These are phyloP conservation scores for Salix koriyanagi DNA, from an alignment of 345 rosid genomes.

Conservation along the genomic window DNA sequence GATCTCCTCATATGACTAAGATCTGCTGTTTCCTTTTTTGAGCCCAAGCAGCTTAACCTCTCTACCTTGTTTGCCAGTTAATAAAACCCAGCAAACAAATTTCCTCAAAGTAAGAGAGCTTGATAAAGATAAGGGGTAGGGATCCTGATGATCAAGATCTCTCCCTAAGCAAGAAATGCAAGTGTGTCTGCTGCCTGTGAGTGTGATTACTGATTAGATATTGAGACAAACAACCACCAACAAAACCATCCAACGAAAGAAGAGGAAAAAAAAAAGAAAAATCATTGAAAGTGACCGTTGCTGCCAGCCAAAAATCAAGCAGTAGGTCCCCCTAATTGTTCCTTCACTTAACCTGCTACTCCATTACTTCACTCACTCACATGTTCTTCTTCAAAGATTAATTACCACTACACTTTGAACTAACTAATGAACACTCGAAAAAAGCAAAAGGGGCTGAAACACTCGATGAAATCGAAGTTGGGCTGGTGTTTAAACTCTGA, in stretches of 20 bases:
- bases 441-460: slow-evolving; percentile 6
- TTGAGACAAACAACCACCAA: slow-evolving; percentile 41
- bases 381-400: slow-evolving; percentile 8
- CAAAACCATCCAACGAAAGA: slow-evolving; percentile 31
- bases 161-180: slow-evolving; percentile 31
- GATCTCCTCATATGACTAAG: slow-evolving; percentile 83
- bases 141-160: slow-evolving; percentile 35
- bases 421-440: slow-evolving; percentile 18
- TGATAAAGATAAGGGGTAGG: slow-evolving; percentile 17
- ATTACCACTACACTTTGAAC: slow-evolving; percentile 2
- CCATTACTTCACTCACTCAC: slow-evolving; percentile 12
- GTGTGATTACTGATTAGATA: slow-evolving; percentile 48
- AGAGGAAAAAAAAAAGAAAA: slow-evolving; percentile 10
- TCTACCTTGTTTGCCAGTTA: background rate
- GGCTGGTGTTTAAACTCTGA: slow-evolving; percentile 17
- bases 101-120: slow-evolving; percentile 15
- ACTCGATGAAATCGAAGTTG: slow-evolving; percentile 37
- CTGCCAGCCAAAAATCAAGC: slow-evolving; percentile 70
- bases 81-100: slow-evolving; percentile 15
- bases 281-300: slow-evolving; percentile 79
- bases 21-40: slow-evolving; percentile 41
- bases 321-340: slow-evolving; percentile 53
- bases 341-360: slow-evolving; percentile 43
- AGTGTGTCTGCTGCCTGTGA: slow-evolving; percentile 15
- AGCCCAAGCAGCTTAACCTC: slow-evolving; percentile 24